Conservation (phyloP, 1,284 basidiomycete species). For the Marasmius oreades region DNA sequence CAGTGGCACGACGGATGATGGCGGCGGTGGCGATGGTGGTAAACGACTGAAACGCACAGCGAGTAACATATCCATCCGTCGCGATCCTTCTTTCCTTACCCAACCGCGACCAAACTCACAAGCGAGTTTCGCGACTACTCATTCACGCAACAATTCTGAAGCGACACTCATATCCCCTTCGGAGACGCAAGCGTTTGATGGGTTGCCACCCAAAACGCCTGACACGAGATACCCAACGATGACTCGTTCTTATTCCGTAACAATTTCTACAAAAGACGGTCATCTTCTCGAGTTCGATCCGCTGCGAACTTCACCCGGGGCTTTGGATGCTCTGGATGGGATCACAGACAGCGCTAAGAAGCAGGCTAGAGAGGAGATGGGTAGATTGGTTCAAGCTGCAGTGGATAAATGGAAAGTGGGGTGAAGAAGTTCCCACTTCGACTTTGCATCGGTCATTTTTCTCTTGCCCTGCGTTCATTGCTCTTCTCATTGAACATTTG, state of each 20-base stretch:
- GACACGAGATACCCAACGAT: conserved; percentile 10
- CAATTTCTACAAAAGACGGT: conserved; percentile 71
- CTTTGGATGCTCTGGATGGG: conserved; percentile 69
- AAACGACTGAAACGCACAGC: conserved; percentile 45
- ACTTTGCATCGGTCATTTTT: too few relatives aligned
- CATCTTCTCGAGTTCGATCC: conserved; percentile 79
- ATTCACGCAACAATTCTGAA: conserved; percentile 40
- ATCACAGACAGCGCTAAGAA: conserved; percentile 79
- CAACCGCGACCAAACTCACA: conserved; percentile 51
- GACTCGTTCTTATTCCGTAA: conserved; percentile 33
- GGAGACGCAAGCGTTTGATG: conserved; percentile 6
- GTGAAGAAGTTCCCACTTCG: too few relatives aligned
- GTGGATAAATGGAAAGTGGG: conserved; percentile 70
- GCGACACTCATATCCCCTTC: conserved; percentile 30
- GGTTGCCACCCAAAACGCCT: conserved; percentile 17
- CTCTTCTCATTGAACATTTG: too few relatives aligned
- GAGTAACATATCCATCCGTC: conserved; percentile 61
- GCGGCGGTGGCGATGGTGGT: neutral
- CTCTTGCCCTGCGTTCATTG: too few relatives aligned
- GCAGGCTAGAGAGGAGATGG: conserved; percentile 72
- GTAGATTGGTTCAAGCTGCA: conserved; percentile 61
- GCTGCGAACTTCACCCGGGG: conserved; percentile 61
- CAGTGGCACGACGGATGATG: neutral
- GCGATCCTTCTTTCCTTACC: conserved; percentile 48
- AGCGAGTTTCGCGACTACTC: conserved; percentile 37